A percentile compares a stretch with the other conserved stretches of the same genome.
Conservation (phyloP, 1,139 yeast genomes). For the Magnusiomyces fungicola region DNA sequence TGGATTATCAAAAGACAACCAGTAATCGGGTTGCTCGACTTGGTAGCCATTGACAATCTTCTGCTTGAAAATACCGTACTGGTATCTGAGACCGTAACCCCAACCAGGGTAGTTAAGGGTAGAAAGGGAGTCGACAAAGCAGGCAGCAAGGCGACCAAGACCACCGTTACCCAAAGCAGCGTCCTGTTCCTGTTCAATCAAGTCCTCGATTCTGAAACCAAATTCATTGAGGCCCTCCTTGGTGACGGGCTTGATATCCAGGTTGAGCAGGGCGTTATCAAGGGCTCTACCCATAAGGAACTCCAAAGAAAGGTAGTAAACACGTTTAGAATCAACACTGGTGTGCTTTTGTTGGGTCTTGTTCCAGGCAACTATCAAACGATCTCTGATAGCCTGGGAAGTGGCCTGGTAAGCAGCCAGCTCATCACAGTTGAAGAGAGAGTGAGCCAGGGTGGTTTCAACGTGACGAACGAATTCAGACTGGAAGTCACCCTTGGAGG, state of each 20-base stretch:
- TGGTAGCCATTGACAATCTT: constrained; percentile 88
- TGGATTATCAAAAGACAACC: constrained; percentile 82
- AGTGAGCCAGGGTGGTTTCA: constrained; percentile 82
- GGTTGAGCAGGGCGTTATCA: constrained; percentile 87
- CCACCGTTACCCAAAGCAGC: constrained; percentile 97
- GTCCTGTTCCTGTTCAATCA: constrained; percentile 81
- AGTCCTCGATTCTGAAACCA: constrained; percentile 84
- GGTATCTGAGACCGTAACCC: constrained; percentile 94
- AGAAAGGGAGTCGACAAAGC: constrained; percentile 84
- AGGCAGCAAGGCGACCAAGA: constrained; percentile 88
- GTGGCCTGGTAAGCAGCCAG: constrained; percentile 92
- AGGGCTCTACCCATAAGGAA: constrained; percentile 93
- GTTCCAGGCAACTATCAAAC: constrained; percentile 81
- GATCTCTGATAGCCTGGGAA: constrained; percentile 70
- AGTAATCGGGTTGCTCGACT: constrained; percentile 89
- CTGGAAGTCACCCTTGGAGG: constrained; percentile 55
- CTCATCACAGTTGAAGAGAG: constrained; percentile 84
- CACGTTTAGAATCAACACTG: constrained; percentile 73
- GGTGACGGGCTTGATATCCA: constrained; percentile 50
- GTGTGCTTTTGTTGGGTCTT: constrained; percentile 89
- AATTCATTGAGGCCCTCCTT: constrained; percentile 55
- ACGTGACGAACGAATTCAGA: constrained; percentile 72
- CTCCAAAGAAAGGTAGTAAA: constrained; percentile 81
- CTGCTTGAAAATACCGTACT: constrained; percentile 90
- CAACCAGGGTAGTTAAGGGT: constrained; percentile 87